Evolutionary conservation across 1,284 basidiomycete species (phyloP).

Genomic region (Sporisorium scitamineum): DNA sequence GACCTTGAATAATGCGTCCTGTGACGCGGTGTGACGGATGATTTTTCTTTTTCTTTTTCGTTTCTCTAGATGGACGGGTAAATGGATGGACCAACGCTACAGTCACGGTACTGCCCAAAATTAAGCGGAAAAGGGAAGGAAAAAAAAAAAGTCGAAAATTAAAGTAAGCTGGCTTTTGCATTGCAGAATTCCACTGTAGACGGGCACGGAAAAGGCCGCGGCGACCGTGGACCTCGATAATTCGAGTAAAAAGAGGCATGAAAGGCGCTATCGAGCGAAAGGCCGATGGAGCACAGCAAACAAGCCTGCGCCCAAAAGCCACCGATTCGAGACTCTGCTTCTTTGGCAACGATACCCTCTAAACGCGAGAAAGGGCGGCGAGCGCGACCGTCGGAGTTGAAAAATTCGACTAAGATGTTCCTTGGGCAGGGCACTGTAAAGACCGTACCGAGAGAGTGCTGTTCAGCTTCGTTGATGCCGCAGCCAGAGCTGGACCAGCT

Average conservation of each 20-base stretch:
- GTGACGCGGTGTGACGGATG: constrained; percentile 9
- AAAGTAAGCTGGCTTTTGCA: not conserved
- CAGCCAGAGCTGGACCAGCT: too few relatives aligned
- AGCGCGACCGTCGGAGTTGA: constrained; percentile 4
- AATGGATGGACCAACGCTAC: not conserved
- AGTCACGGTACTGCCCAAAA: constrained; percentile 1
- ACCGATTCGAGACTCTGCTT: not conserved
- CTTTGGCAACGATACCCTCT: not conserved
- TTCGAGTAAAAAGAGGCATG: constrained; percentile 2
- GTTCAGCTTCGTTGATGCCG: too few relatives aligned
- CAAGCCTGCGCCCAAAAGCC: not conserved
- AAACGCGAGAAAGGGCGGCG: constrained; percentile 1
- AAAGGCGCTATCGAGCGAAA: not conserved
- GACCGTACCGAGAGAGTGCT: not conserved
- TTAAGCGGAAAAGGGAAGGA: not conserved
- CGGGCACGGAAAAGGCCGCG: not conserved
- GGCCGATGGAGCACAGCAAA: constrained; percentile 1
- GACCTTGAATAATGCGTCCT: not conserved
- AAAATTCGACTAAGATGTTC: not conserved
- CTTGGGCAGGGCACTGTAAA: not conserved
- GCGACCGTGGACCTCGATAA: not conserved
- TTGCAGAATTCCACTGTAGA: too few relatives aligned
- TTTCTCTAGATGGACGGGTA: not conserved
- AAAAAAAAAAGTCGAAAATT: not conserved
- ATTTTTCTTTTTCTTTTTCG: not conserved